Evolutionary conservation across 2,329 filamentous ascomycete species (phyloP).

Genomic region (Xylaria hypoxylon): DNA sequence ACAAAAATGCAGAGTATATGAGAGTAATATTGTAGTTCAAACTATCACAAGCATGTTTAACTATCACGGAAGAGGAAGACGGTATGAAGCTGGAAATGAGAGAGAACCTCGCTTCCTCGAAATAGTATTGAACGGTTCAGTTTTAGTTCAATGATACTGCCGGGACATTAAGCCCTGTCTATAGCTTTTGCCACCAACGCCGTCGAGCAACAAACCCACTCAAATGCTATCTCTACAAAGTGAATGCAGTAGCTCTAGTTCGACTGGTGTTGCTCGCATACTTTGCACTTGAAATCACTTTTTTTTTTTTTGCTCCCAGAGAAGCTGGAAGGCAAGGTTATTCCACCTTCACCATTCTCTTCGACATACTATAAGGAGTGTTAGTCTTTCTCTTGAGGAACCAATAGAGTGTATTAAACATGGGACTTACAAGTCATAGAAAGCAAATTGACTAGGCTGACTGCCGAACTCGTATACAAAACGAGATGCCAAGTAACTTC

Average conservation of each 20-base stretch:
- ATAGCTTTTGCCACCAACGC: slow-evolving; percentile 28
- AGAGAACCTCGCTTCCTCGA: background rate
- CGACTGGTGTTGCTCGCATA: slow-evolving; percentile 2
- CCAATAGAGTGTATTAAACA: background rate
- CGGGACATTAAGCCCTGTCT: slow-evolving; percentile 16
- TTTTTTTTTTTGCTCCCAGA: slow-evolving; percentile 7
- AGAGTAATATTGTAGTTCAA: background rate
- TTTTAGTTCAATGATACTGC: slow-evolving; percentile 17
- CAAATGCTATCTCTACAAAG: slow-evolving; percentile 1
- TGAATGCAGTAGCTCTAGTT: background rate
- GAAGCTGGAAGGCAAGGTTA: slow-evolving; percentile 26
- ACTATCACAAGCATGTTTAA: background rate
- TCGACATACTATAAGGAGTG: slow-evolving; percentile 67
- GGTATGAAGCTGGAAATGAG: background rate
- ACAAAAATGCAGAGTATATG: background rate
- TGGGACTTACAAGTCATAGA: slow-evolving; percentile 91
- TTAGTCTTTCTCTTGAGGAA: slow-evolving; percentile 48
- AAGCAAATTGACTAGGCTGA: slow-evolving; percentile 93
- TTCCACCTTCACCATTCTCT: slow-evolving; percentile 66
- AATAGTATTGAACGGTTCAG: slow-evolving; percentile 22
- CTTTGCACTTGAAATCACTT: slow-evolving; percentile 31
- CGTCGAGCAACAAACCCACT: slow-evolving; percentile 15
- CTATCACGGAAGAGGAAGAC: background rate
- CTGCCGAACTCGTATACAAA: slow-evolving; percentile 98
- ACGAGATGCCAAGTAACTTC: slow-evolving; percentile 91